Base-by-base conservation (phyloP, 2,329 filamentous ascomycete species). In the Elsinoe australis region DNA sequence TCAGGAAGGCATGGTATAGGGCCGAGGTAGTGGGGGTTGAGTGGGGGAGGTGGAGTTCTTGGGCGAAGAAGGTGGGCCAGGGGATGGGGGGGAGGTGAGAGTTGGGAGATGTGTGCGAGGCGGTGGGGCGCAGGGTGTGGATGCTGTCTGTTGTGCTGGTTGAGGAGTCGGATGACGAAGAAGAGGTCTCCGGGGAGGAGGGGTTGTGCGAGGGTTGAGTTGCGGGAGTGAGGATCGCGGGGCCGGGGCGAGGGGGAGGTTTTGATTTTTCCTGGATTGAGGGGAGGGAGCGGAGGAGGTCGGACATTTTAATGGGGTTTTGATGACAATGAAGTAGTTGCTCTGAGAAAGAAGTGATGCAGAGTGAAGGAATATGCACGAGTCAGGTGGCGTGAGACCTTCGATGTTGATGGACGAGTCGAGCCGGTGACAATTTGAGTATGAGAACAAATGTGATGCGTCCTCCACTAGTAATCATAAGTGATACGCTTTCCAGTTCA, bases 91-190 rank as follows among this genome's bases (percentile, higher is more conserved):
- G 24, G 45, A n/a, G 78, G 73, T 47, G 77, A 47, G 32, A 58
- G 56, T 52, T 3, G 12, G n/a, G 34, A 17, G 32, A 18, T 41
- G 7, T 19, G 19, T 14, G 58, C 57, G 14, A 51, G 54, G 58
- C 2, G 62, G 62, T 6, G 61, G 55, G n/a, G n/a, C n/a, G n/a
- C n/a, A 65, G 50, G 2, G 63, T 65, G 35, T 58, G 58, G 52
- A 96, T 76, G n/a, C 90, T 96, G 19, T 89, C 88, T 3, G 88
- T 87, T 1, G 89, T 95, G 3, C 89, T 94, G 29, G 87, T 82
- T n/a, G 88, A 95, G 0, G 85, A 94, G 10, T 85, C 71, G n/a
- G n/a, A n/a, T n/a, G n/a, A n/a, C 5, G 74, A 76, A 18, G 64
- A 66, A 28, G 66, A 68, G 39, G 68, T 67, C 29, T 65, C 71